phyloP scores from a whole-genome alignment of 352 stramenopile species.

The Phytopythium montanum region DNA sequence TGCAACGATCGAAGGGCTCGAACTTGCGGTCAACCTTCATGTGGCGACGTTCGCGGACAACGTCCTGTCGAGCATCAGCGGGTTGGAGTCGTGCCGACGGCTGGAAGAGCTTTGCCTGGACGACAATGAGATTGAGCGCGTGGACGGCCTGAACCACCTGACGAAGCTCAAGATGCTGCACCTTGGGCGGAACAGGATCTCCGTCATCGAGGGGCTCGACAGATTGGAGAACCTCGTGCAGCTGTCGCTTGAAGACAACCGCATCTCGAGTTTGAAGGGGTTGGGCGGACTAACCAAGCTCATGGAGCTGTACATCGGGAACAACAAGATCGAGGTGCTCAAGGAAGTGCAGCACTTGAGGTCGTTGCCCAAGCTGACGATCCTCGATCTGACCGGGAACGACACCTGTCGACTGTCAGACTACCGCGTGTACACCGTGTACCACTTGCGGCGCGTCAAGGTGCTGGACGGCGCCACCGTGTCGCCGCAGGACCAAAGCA shows the following conservation, averaged over 20 bases:
- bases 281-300: conserved; percentile 57
- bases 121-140: conserved; percentile 68
- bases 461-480: conserved; percentile 79
- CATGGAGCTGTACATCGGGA: conserved; percentile 88
- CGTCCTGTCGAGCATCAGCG: conserved; percentile 51
- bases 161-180: conserved; percentile 69
- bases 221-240: conserved; percentile 60
- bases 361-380: conserved; percentile 77
- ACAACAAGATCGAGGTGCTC: conserved; percentile 76
- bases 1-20: conserved; percentile 46
- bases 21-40: conserved; percentile 49
- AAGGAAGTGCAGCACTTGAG: conserved; percentile 84
- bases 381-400: conserved; percentile 84
- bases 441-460: conserved; percentile 77
- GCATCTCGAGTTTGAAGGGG: conserved; percentile 66
- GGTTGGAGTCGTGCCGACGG: conserved; percentile 42
- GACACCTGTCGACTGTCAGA: conserved; percentile 50
- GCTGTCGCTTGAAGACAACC: conserved; percentile 84
- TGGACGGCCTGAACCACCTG: conserved; percentile 64
- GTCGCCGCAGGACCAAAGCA: conserved; percentile 65
- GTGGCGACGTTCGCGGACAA: conserved; percentile 71
- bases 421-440: conserved; percentile 82
- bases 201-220: conserved; percentile 55
- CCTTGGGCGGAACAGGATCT: conserved; percentile 75
- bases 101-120: conserved; percentile 78